A percentile compares a stretch with the other conserved stretches of the same genome.
phyloP scores from a whole-genome alignment of 1,284 basidiomycete species.

The Fomitopsis palustris region DNA sequence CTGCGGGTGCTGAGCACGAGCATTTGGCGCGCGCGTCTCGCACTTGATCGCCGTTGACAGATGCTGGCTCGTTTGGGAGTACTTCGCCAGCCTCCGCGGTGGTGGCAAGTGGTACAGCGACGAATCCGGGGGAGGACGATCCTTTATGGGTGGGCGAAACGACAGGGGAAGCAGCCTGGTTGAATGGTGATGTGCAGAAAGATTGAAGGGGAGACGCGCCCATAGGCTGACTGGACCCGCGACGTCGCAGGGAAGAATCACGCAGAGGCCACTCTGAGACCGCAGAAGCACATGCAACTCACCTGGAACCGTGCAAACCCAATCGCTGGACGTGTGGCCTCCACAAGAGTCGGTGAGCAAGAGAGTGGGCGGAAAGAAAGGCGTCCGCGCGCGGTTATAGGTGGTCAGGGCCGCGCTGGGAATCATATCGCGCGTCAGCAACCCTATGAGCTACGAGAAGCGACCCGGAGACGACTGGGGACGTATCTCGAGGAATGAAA shows the following conservation, averaged over 20 bases:
- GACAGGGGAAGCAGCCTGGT: background rate
- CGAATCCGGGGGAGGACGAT: background rate
- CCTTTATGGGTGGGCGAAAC: background rate
- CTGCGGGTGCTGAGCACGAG: background rate
- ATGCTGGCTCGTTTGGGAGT: background rate
- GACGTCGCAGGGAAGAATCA: background rate
- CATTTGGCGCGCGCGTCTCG: background rate
- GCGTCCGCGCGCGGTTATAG: background rate
- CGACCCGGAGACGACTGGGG: background rate
- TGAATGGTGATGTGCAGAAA: background rate
- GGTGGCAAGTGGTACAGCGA: background rate
- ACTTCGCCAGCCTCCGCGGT: background rate
- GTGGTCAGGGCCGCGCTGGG: background rate
- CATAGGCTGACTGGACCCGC: background rate
- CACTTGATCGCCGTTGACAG: background rate
- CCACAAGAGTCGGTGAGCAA: background rate
- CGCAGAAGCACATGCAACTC: background rate
- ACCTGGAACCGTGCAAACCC: background rate
- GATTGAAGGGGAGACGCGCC: background rate
- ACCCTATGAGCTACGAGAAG: background rate
- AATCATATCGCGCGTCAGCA: background rate
- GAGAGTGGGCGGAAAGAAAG: background rate
- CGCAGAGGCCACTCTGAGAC: background rate
- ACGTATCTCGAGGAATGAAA: background rate
- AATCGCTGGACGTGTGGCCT: background rate